Base-by-base conservation (phyloP, 1,139 yeast species). In the Nakaseomyces bracarensis region DNA sequence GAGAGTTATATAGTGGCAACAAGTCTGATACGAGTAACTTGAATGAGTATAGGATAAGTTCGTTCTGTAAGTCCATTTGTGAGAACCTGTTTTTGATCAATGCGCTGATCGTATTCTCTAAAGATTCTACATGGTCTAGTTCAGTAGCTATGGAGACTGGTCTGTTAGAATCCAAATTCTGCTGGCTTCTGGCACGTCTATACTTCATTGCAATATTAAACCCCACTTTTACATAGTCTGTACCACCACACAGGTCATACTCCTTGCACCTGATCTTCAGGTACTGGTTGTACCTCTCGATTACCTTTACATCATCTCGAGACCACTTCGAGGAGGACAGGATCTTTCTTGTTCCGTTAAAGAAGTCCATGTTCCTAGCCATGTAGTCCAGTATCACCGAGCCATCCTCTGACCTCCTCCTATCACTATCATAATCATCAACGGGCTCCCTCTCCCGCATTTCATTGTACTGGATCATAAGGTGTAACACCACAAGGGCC, bases 1-100 rank as follows among this genome's bases (percentile, higher is more conserved):
- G 68, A 43, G 82, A 81, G 64, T 91, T 96, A 64, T 86, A 93
- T 36, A 91, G 67, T 1, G 86, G 75, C 51, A 91, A 69, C 51
- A 91, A 69, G 63, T 91, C 98, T 56, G 83, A 83, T 9, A 89
- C 95, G 43, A 91, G 71, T 61, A 91, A 71, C 45, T 95, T 70
- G 66, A 91, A 91, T 23, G 94, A 83, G 25, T 91, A 83, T 51
- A 89, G 69, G 13, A 87, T 66, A 41, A 91, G 74, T 56, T 89
- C 96, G 63, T 89, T 89, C 52, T 78, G 80, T 43, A 84, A 72
- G 41, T 72, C 76, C 25, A 61, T 52, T 53, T 85, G 95, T 44
- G 75, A 76, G 58, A 83, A 86, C 52, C 74, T 77, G 61, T 94
- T 87, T 55, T 75, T 75, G 52, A 89, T 66, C 45, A 91, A 69